phyloP scores from a whole-genome alignment of 2,329 filamentous ascomycete species.

The Thermothelomyces thermophilus region DNA sequence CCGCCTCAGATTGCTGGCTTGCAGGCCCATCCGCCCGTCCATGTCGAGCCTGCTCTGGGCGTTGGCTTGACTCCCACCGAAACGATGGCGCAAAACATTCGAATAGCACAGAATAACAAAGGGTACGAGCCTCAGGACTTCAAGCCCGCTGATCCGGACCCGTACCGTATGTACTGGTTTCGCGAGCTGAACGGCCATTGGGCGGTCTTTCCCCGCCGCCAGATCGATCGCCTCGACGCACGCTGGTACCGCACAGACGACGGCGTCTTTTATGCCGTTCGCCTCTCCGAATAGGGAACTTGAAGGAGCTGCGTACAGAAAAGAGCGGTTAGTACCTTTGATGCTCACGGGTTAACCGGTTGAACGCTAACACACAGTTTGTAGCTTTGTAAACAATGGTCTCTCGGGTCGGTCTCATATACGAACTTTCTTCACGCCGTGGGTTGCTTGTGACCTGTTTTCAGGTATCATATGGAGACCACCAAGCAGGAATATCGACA shows the following conservation, averaged over 20 bases:
- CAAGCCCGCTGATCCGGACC: conserved; percentile 55
- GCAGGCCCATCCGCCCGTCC: conserved; percentile 21
- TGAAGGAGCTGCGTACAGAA: too few relatives aligned
- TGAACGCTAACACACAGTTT: too few relatives aligned
- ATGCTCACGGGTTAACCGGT: not conserved
- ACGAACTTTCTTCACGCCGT: too few relatives aligned
- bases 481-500: too few relatives aligned
- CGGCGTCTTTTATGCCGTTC: conserved; percentile 56
- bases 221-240: conserved; percentile 51
- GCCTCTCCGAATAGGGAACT: conserved; percentile 24
- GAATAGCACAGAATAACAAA: conserved; percentile 44
- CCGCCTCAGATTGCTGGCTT: conserved; percentile 9
- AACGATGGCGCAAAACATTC: conserved; percentile 40
- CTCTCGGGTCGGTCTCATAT: too few relatives aligned
- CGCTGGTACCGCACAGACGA: conserved; percentile 54
- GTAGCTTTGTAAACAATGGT: too few relatives aligned
- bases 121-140: conserved; percentile 55
- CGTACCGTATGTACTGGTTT: conserved; percentile 54
- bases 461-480: too few relatives aligned
- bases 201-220: conserved; percentile 52
- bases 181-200: conserved; percentile 55
- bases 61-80: conserved; percentile 46
- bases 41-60: conserved; percentile 44
- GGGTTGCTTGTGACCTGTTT: too few relatives aligned
- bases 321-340: not conserved